Evolutionary conservation across 768 basidiomycete species (phyloP), one percentile per base, ranked within the genome.

Genomic region (Boletus vinaceobasis): DNA sequence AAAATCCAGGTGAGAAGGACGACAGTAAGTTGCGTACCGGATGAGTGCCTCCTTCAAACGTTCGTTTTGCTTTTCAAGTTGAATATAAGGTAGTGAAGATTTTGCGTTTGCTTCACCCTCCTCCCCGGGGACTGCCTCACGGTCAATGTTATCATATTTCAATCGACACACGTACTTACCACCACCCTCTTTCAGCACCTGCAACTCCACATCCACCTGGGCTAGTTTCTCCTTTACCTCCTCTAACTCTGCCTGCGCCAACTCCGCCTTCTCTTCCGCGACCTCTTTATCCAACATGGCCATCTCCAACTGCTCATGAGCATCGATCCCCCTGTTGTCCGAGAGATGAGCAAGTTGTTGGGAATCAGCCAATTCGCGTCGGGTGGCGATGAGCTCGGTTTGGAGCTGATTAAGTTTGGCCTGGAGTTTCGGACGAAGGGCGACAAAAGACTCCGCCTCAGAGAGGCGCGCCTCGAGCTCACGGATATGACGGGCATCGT

Each of bases 51-150:
- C 97, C 71, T 97, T 98, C 51, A 99, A 74, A 15, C 97, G 75
- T 65, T 93, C 93, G 58, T 98, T 99, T 66, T 98, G 96, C 69
- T 92, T 97, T 75, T 98, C 95, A 1, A 99, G 83, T 66, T 98
- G 96, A 17, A 88, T 79, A 69, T 86, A 84, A 29, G 83, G 83
- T 56, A 90, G 62, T 5, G 87, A 83, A 59, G 79, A 76, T 63
- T 85, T 86, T 7, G 74, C 73, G 29, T 61, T 72, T 4, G 66
- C 65, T 17, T 72, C 67, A 11, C 60, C 66, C 35, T 65, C 73
- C 29, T 69, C 72, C 15, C 60, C 71, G 14, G 32, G 19, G 17
- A 45, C 69, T 71, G 38, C 8, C 27, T 8, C n/a, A 14, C 17
- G 31, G 47, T 68, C 43, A 63, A 52, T 10, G 17, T 14, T 7